phyloP scores from a whole-genome alignment of 2,329 filamentous ascomycete genomes.

The Sclerotinia nivalis region DNA sequence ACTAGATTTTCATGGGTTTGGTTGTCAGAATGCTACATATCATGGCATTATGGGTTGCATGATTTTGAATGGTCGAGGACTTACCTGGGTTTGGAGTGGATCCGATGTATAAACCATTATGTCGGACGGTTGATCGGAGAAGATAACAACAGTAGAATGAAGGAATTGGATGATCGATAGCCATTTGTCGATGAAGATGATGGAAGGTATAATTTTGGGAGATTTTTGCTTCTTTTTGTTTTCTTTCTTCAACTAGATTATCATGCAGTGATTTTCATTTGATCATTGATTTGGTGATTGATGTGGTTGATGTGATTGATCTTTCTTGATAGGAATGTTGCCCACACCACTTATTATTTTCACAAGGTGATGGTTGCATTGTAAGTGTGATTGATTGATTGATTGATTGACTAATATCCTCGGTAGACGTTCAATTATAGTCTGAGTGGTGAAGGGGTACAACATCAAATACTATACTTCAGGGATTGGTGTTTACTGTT shows the following conservation, averaged over 20 bases:
- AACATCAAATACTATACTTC: background rate
- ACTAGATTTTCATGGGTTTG: constrained; percentile 43
- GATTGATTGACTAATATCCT: background rate
- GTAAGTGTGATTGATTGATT: too few relatives aligned
- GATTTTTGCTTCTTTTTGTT: background rate
- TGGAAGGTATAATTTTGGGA: background rate
- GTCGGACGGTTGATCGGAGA: constrained; percentile 76
- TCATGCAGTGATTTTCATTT: background rate
- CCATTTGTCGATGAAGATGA: constrained; percentile 28
- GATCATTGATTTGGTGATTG: background rate
- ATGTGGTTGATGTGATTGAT: too few relatives aligned
- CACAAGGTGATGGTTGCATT: too few relatives aligned
- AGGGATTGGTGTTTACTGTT: background rate
- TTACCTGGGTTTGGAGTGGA: constrained; percentile 78
- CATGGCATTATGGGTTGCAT: background rate
- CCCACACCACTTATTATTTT: background rate
- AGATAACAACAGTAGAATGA: constrained; percentile 94
- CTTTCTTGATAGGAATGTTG: background rate
- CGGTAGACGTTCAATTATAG: background rate
- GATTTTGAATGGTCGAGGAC: background rate
- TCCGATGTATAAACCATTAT: constrained; percentile 76
- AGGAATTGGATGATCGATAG: constrained; percentile 61
- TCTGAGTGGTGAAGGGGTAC: background rate
- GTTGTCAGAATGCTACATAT: background rate
- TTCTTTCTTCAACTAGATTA: too few relatives aligned